Evolutionary conservation across 1,284 basidiomycete genomes (phyloP).

Genomic region (Inonotus obliquus): DNA sequence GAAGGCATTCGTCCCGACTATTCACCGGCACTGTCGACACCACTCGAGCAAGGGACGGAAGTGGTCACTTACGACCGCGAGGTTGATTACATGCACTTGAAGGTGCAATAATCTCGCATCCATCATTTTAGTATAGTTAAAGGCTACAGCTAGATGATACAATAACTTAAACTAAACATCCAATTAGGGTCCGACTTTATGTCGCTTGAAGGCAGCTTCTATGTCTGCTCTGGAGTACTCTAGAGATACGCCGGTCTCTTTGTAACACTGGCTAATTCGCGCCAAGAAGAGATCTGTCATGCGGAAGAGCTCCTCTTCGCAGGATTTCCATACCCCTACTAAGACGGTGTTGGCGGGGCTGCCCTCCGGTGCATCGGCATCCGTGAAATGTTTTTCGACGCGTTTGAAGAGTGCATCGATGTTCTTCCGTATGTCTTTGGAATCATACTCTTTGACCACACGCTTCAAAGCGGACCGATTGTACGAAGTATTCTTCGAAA

Average conservation of each 20-base stretch:
- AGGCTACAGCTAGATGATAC: slow-evolving; percentile 12
- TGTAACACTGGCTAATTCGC: slow-evolving; percentile 74
- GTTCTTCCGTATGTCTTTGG: slow-evolving; percentile 85
- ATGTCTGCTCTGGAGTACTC: slow-evolving; percentile 78
- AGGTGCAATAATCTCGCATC: neutral
- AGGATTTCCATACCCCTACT: slow-evolving; percentile 83
- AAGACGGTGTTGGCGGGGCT: slow-evolving; percentile 48
- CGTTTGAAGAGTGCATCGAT: slow-evolving; percentile 86
- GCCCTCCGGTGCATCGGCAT: slow-evolving; percentile 69
- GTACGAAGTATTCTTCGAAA: slow-evolving; percentile 74
- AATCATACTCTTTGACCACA: slow-evolving; percentile 78
- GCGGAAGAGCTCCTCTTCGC: slow-evolving; percentile 74
- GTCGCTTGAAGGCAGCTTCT: slow-evolving; percentile 69
- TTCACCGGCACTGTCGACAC: slow-evolving; percentile 41
- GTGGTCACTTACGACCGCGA: neutral
- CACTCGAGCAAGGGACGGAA: neutral
- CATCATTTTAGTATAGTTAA: neutral
- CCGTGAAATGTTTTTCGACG: slow-evolving; percentile 94
- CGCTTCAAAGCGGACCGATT: slow-evolving; percentile 78
- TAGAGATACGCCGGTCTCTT: slow-evolving; percentile 60
- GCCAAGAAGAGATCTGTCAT: slow-evolving; percentile 67
- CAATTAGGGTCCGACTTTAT: slow-evolving; percentile 31
- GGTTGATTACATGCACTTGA: neutral
- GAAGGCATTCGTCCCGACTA: slow-evolving; percentile 64
- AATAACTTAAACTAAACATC: slow-evolving; percentile 12